Conservation (phyloP, 116 monocot species). For the Posidonia oceanica region DNA sequence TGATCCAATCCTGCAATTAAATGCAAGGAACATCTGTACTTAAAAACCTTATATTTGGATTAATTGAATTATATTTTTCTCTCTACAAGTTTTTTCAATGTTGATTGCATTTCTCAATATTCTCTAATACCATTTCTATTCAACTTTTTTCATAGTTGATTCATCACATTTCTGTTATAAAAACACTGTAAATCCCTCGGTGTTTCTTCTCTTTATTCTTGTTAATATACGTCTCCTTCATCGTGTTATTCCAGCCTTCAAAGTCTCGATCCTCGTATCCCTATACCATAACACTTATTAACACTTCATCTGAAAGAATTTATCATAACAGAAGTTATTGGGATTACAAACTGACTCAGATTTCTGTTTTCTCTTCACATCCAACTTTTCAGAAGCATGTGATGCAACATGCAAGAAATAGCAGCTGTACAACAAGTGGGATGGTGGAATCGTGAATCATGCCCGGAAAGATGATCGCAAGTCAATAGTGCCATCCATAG, state of each 20-base stretch:
- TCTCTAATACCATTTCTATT: no score
- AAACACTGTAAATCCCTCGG: no score
- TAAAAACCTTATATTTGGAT: neutral
- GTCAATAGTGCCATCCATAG: neutral
- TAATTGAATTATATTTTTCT: neutral
- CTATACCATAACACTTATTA: neutral
- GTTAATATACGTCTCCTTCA: neutral
- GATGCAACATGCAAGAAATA: no score
- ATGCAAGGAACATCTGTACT: neutral
- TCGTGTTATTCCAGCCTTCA: neutral
- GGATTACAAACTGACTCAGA: no score
- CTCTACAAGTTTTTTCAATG: neutral
- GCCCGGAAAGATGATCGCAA: neutral
- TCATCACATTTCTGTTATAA: no score
- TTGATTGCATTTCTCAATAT: no score
- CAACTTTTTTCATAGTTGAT: no score
- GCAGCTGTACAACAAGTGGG: neutral
- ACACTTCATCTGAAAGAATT: no score
- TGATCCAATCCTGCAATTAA: constrained; percentile 1
- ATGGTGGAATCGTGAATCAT: neutral
- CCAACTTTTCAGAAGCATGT: no score
- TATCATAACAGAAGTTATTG: no score
- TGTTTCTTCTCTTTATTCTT: no score
- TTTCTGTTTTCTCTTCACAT: no score
- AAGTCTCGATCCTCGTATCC: neutral